phyloP scores from a whole-genome alignment of 73 alveolate species.

The Paramecium primaurelia region DNA sequence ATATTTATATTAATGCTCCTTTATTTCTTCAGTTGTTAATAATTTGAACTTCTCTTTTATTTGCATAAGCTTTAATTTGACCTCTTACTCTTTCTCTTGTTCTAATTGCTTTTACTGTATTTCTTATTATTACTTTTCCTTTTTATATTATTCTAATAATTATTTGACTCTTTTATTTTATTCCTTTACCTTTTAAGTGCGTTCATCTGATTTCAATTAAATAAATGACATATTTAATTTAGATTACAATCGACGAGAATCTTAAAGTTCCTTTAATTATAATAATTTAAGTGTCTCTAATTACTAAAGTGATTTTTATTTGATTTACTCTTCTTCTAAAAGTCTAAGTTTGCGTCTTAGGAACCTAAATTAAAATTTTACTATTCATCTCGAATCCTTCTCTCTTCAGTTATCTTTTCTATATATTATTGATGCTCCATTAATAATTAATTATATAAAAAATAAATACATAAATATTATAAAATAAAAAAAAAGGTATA shows the following conservation, averaged over 20 bases:
- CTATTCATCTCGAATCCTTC: constrained; percentile 8
- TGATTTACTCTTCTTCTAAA: not conserved
- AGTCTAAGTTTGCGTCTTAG: not conserved
- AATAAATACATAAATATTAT: not conserved
- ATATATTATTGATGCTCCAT: not conserved
- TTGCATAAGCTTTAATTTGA: not conserved
- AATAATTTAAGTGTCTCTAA: not conserved
- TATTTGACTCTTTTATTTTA: not conserved
- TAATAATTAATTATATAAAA: not conserved
- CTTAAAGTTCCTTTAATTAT: not conserved
- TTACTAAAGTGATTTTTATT: not conserved
- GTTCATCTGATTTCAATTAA: not conserved
- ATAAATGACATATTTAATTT: not conserved
- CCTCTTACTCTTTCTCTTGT: not conserved
- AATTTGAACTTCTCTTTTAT: not conserved
- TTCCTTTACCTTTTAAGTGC: not conserved
- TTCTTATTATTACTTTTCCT: not conserved
- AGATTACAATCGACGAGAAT: not conserved
- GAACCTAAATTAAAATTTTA: constrained; percentile 5
- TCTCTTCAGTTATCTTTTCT: not conserved
- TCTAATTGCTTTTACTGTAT: not conserved
- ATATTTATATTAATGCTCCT: not conserved
- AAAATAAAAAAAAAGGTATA: not conserved
- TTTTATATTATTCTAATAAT: not conserved
- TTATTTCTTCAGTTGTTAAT: not conserved